Conservation (phyloP, 1,284 basidiomycete genomes). For the Ceratobasidium sp. region DNA sequence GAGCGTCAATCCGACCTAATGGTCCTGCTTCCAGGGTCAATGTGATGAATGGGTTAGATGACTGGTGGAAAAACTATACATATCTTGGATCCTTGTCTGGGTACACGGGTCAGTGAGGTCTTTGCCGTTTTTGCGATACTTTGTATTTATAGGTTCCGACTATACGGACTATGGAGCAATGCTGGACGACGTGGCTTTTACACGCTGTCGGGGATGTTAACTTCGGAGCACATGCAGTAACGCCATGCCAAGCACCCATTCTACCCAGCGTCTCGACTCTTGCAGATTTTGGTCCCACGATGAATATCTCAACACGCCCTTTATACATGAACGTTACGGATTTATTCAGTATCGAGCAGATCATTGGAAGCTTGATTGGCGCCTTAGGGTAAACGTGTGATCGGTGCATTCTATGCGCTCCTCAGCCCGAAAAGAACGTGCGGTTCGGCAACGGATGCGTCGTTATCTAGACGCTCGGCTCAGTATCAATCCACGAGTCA, state of each 20-base stretch:
- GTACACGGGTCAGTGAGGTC: conserved; percentile 11
- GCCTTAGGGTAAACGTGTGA: not conserved
- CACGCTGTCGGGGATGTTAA: not conserved
- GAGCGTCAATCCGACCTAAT: not conserved
- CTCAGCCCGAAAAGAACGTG: not conserved
- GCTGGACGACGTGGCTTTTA: not conserved
- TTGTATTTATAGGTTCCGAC: conserved; percentile 18
- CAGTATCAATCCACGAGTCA: not conserved
- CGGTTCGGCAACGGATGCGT: not conserved
- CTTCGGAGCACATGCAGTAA: too few relatives aligned
- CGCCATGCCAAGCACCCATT: too few relatives aligned
- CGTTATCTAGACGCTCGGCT: not conserved
- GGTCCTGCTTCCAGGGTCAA: conserved; percentile 6
- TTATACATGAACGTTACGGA: not conserved
- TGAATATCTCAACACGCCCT: not conserved
- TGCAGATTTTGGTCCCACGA: not conserved
- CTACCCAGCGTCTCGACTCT: too few relatives aligned
- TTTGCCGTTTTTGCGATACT: not conserved
- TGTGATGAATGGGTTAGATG: conserved; percentile 35
- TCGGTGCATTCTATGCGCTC: not conserved
- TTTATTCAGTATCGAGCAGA: not conserved
- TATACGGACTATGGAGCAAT: not conserved
- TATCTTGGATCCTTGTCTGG: conserved; percentile 33
- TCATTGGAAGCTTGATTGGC: not conserved
- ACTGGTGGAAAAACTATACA: conserved; percentile 41